Conservation (phyloP, 371 early-diverging fungal genomes). For the Phascolomyces articulosus region DNA sequence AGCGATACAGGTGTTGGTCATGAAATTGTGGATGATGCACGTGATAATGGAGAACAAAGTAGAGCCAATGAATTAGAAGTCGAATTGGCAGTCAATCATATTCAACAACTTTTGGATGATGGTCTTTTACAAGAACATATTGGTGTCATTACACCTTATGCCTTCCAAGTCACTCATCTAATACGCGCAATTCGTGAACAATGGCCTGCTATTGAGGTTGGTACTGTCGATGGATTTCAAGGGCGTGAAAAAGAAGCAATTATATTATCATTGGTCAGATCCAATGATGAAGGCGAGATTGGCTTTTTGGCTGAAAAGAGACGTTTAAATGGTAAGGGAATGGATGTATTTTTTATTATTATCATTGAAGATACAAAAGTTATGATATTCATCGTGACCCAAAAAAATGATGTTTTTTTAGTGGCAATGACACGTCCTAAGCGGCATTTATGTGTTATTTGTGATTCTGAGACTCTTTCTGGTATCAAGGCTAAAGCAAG, state of each 20-base stretch:
- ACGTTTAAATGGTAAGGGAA: conserved; percentile 72
- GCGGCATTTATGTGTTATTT: conserved; percentile 87
- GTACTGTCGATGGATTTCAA: conserved; percentile 96
- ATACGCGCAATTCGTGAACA: conserved; percentile 37
- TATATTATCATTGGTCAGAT: conserved; percentile 85
- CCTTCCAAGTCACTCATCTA: conserved; percentile 72
- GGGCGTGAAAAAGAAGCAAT: conserved; percentile 96
- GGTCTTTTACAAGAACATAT: conserved; percentile 72
- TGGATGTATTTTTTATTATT: not conserved
- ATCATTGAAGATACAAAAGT: no score
- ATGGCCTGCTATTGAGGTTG: conserved; percentile 70
- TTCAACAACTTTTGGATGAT: conserved; percentile 60
- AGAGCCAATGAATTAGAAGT: conserved; percentile 82
- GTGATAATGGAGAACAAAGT: conserved; percentile 58
- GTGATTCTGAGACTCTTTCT: conserved; percentile 71
- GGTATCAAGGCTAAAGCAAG: conserved; percentile 27
- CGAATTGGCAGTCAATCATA: conserved; percentile 62
- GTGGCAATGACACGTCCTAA: conserved; percentile 95
- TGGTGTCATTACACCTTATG: conserved; percentile 89
- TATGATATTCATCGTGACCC: no score
- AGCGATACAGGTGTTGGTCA: conserved; percentile 62
- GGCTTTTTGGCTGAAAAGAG: conserved; percentile 91
- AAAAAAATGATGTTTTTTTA: not conserved
- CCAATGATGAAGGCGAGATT: conserved; percentile 78
- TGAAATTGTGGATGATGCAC: conserved; percentile 55